A percentile compares a stretch with the other conserved stretches of the same genome.
Conservation (phyloP, 1,284 basidiomycete genomes). For the Leccinum variabile region DNA sequence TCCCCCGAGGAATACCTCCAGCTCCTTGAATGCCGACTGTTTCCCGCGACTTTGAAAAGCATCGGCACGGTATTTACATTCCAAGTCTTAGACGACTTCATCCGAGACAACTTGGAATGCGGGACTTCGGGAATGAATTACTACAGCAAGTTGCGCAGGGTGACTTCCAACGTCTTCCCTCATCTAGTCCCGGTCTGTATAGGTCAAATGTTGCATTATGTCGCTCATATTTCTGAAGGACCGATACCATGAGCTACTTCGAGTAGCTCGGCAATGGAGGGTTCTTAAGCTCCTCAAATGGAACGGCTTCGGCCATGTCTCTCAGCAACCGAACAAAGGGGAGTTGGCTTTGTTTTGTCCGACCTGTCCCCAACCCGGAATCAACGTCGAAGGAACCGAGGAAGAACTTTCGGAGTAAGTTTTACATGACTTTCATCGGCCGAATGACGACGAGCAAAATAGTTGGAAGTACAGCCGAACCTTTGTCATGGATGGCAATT, state of each 20-base stretch:
- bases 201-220: neutral
- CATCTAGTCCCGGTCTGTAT: conserved; percentile 17
- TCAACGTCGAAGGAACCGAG: neutral
- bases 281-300: neutral
- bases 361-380: neutral
- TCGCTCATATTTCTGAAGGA: neutral
- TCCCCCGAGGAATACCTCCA: neutral
- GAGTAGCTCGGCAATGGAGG: neutral
- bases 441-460: too few species aligned
- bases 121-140: conserved; percentile 32
- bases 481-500: conserved; percentile 17
- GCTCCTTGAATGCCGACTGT: neutral
- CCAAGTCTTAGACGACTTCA: conserved; percentile 17
- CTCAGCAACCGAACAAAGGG: neutral
- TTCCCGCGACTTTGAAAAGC: neutral
- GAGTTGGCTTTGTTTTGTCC: neutral
- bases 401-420: too few species aligned
- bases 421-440: too few species aligned
- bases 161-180: conserved; percentile 25
- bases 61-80: neutral
- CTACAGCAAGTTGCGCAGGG: conserved; percentile 19
- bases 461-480: conserved; percentile 5
- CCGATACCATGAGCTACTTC: neutral
- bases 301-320: neutral
- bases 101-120: conserved; percentile 26